Conservation (phyloP, 2,329 filamentous ascomycete species). For the Colletotrichum sp. region DNA sequence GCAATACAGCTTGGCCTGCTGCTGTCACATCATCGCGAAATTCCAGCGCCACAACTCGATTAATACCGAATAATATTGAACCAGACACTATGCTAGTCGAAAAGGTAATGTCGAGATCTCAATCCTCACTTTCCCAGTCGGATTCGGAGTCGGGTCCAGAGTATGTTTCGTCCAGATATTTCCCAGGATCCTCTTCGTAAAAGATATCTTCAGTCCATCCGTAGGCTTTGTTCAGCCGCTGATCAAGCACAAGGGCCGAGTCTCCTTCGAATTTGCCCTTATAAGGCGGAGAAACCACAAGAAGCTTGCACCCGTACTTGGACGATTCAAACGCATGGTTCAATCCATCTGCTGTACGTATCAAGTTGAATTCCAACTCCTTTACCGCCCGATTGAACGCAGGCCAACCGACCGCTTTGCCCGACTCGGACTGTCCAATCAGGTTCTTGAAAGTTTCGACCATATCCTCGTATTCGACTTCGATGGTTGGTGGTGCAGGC, state of each 20-base stretch:
- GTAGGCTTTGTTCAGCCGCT: slow-evolving; percentile 36
- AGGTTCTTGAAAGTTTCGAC: slow-evolving; percentile 41
- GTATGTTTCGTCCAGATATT: background rate
- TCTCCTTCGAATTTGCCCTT: slow-evolving; percentile 38
- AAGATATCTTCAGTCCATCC: slow-evolving; percentile 41
- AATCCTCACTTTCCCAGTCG: background rate
- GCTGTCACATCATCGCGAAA: background rate
- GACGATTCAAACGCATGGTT: background rate
- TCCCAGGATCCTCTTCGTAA: background rate
- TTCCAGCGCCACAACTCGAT: rapidly evolving
- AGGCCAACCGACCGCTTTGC: slow-evolving; percentile 35
- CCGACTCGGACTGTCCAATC: slow-evolving; percentile 29
- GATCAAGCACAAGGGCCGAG: slow-evolving; percentile 28
- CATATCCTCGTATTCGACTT: background rate
- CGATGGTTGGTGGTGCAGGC: rapidly evolving
- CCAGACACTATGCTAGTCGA: background rate
- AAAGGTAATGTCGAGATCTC: background rate
- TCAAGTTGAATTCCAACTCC: slow-evolving; percentile 44
- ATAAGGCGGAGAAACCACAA: slow-evolving; percentile 43
- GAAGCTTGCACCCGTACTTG: slow-evolving; percentile 20
- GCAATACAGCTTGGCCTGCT: rapidly evolving
- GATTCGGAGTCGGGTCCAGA: background rate
- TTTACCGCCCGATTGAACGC: slow-evolving; percentile 46
- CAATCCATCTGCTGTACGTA: slow-evolving; percentile 32
- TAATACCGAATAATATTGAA: background rate